These are phyloP conservation scores for Botrytis fragariae DNA, from an alignment of 2,329 filamentous ascomycete genomes.

Conservation along the genomic window DNA sequence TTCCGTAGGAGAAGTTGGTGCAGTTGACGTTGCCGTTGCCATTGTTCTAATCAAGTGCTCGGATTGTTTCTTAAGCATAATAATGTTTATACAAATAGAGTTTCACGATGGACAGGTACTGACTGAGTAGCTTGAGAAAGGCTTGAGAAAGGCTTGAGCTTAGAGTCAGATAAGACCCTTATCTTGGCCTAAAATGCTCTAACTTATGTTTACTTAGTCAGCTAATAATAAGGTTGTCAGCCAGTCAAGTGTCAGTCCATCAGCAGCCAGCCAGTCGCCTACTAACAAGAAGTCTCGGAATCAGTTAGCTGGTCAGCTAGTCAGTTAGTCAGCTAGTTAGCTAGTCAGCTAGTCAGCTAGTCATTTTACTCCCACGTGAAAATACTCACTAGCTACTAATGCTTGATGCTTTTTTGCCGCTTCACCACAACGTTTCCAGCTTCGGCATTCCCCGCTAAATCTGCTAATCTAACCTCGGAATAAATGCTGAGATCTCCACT, in stretches of 20 bases:
- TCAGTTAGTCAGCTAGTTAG: too few relatives aligned
- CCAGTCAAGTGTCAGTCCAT: too few relatives aligned
- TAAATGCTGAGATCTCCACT: accelerated
- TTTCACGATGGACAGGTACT: neutral
- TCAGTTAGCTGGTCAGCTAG: too few relatives aligned
- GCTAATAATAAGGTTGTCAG: too few relatives aligned
- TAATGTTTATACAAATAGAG: neutral
- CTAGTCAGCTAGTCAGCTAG: too few relatives aligned
- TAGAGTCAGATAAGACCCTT: neutral
- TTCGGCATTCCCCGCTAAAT: neutral
- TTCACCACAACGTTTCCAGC: neutral
- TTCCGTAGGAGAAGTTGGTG: neutral
- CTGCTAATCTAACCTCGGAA: neutral
- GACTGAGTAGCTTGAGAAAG: neutral
- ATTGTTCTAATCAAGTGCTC: slow-evolving; percentile 5
- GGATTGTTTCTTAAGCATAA: neutral
- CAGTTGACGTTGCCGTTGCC: neutral
- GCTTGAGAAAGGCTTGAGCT: neutral
- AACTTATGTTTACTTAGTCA: neutral
- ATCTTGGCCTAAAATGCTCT: neutral
- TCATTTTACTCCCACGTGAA: too few relatives aligned
- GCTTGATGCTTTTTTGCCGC: too few relatives aligned
- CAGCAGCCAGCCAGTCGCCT: too few relatives aligned
- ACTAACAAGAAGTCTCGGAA: too few relatives aligned
- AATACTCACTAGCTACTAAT: too few relatives aligned